Percentiles rank a stretch among this genome's conserved stretches.
Conservation (phyloP, 257 asterid species). For the Solanum pennellii region DNA sequence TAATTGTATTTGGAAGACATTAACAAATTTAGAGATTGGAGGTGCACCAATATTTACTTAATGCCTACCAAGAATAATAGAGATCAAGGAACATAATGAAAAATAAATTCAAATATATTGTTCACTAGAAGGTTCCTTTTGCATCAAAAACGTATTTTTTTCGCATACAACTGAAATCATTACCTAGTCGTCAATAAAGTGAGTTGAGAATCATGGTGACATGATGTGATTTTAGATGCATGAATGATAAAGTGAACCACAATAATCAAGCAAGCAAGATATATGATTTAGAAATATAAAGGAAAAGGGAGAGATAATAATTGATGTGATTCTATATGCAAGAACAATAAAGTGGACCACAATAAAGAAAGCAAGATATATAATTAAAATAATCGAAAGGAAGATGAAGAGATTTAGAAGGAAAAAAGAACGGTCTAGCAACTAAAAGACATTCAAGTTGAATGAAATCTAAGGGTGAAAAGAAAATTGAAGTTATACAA, state of each 20-base stretch:
- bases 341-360: too few relatives aligned
- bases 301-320: background rate
- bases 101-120: too few relatives aligned
- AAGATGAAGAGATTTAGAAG: too few relatives aligned
- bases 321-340: too few relatives aligned
- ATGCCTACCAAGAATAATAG: background rate
- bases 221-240: background rate
- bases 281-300: background rate
- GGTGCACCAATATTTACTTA: background rate
- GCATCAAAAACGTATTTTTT: too few relatives aligned
- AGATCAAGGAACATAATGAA: too few relatives aligned
- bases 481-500: background rate
- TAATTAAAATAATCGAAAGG: too few relatives aligned
- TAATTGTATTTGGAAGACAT: background rate
- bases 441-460: background rate
- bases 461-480: background rate
- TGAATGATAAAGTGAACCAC: background rate
- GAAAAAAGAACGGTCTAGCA: background rate
- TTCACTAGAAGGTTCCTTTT: too few relatives aligned
- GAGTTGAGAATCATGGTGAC: background rate
- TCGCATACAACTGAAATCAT: too few relatives aligned
- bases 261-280: background rate
- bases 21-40: background rate
- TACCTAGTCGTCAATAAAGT: too few relatives aligned
- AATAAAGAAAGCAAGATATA: background rate